phyloP scores from a whole-genome alignment of 768 basidiomycete species.

The Phlebiopsis gigantea region DNA sequence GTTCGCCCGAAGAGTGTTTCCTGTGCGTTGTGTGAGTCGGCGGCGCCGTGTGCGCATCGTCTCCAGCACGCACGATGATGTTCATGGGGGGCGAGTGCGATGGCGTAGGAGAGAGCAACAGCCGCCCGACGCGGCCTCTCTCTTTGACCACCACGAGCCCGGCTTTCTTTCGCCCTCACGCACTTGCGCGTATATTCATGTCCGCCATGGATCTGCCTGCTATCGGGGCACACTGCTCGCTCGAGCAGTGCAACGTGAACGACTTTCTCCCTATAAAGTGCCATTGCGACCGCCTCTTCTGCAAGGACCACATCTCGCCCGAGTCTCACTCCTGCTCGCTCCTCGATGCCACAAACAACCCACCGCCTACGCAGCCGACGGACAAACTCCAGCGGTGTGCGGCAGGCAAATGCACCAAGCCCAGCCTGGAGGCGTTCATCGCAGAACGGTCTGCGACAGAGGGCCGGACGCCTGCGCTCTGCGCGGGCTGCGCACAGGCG shows the following conservation, averaged over 20 bases:
- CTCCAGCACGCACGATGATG: conserved; percentile 54
- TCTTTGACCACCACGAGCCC: conserved; percentile 2
- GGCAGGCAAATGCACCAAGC: conserved; percentile 46
- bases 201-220: conserved; percentile 38
- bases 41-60: background rate
- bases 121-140: conserved; percentile 1
- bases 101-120: background rate
- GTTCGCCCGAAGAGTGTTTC: conserved; percentile 94
- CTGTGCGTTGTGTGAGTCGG: conserved; percentile 36
- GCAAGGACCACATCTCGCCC: conserved; percentile 54
- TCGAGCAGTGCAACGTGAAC: conserved; percentile 49
- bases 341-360: conserved; percentile 2
- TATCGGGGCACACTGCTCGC: conserved; percentile 64
- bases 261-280: conserved; percentile 81
- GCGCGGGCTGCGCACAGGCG: conserved; percentile 45
- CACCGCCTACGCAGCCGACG: conserved; percentile 3
- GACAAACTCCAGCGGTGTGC: conserved; percentile 46
- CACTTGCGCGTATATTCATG: background rate
- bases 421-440: conserved; percentile 41
- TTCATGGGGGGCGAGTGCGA: conserved; percentile 47
- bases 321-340: conserved; percentile 55
- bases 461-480: conserved; percentile 32
- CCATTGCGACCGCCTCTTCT: conserved; percentile 53
- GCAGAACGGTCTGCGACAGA: conserved; percentile 24
- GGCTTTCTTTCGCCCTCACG: background rate